These are phyloP conservation scores for Drosera spatulata DNA, from an alignment of 179 eudicot genomes.

Conservation along the genomic window DNA sequence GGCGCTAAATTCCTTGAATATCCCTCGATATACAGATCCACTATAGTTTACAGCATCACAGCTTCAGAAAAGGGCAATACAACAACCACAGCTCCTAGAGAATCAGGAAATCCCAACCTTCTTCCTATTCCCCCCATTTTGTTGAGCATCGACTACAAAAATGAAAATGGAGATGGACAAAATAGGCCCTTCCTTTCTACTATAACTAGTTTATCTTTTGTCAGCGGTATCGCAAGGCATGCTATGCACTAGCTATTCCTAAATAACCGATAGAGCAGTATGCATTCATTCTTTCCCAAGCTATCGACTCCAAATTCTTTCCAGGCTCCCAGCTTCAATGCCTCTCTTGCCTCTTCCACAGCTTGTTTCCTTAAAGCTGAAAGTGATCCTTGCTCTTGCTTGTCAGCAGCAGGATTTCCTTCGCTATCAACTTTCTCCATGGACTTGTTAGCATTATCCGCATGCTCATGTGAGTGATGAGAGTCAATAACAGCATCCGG, in stretches of 20 bases:
- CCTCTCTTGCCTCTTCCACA: conserved; percentile 41
- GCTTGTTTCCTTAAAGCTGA: conserved; percentile 45
- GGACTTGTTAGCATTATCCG: conserved; percentile 4
- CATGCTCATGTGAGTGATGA: conserved; percentile 10
- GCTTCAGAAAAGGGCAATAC: too few relatives aligned
- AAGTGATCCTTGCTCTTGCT: conserved; percentile 19
- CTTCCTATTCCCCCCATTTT: too few relatives aligned
- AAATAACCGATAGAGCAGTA: conserved; percentile 35
- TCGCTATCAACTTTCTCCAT: conserved; percentile 11
- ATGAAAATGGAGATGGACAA: neutral
- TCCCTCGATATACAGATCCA: neutral
- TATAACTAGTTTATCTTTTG: neutral
- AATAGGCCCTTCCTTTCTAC: neutral
- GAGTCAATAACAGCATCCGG: conserved; percentile 8
- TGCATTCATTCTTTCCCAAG: conserved; percentile 28
- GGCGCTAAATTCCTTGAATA: too few relatives aligned
- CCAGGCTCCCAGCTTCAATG: conserved; percentile 35
- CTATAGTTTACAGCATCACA: too few relatives aligned
- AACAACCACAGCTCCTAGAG: too few relatives aligned
- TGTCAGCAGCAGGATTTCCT: conserved; percentile 8
- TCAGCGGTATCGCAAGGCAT: neutral
- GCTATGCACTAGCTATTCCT: conserved; percentile 10
- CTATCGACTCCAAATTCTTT: conserved; percentile 25
- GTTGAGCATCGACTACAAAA: too few relatives aligned
- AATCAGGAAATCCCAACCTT: too few relatives aligned